Evolutionary conservation across 768 basidiomycete genomes (phyloP), one percentile per base, ranked within the genome.

Genomic region (Rhizopogon roseolus): DNA sequence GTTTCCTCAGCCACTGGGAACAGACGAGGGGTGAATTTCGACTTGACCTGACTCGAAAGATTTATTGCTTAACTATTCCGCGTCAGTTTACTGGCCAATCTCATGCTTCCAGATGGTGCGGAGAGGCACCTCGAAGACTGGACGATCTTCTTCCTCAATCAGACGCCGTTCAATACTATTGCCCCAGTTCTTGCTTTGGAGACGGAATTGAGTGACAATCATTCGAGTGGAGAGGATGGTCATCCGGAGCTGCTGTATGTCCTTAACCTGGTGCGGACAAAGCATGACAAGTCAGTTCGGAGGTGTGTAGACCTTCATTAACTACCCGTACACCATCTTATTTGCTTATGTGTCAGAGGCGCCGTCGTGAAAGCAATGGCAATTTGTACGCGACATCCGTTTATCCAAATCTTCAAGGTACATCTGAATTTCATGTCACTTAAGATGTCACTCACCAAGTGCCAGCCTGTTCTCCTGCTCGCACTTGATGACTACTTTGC

Each of bases 101-200:
- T 96, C 56, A 99, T 99, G 97, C 81, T 99, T 19, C 97, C 97
- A 10, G 97, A 99, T 69, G 97, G 97, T 6, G 97, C 94, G 29
- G 96, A 99, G 72, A 84, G 88, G 49, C 90, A 96, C 57, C 73
- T 88, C 22, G 93, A 96, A 67, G 97, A 98, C 71, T 98, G 95
- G 95, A 98, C 97, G 5, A 85, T 98, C 41, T 99, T 99, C 79
- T 97, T 96, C 70, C 81, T 99, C 54, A 98, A 98, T 66, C 97
- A 98, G 71, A 93, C 90, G 0, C 78, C 86, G 0, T 90, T 87
- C 72, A 93, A 94, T 64, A 86, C 85, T 16, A 91, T 96, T 58
- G 81, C 86, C 1, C 89, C 93, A 6, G 81, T 93, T 14, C 77
- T 95, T 40, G 84, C 89, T 1, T 72, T 88, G 58, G 88, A 88